Conservation (phyloP, 805 yeast genomes). For the Hanseniaspora vineae region DNA sequence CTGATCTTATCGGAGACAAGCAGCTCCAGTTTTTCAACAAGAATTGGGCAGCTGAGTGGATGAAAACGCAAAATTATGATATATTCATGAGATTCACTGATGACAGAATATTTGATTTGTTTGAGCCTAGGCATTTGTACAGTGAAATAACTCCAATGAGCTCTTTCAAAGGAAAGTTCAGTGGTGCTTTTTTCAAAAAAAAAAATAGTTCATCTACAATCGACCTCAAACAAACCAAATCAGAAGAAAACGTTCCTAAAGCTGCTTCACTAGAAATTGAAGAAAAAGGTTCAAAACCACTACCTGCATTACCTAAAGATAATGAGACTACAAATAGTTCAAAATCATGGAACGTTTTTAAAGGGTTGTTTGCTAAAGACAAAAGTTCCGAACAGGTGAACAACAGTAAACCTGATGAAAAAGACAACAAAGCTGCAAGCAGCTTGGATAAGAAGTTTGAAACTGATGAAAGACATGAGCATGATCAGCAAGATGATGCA, state of each 20-base stretch:
- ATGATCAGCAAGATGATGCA: background rate
- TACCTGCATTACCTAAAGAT: too few species aligned
- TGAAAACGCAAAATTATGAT: constrained; percentile 37
- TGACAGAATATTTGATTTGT: constrained; percentile 54
- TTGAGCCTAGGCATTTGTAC: constrained; percentile 33
- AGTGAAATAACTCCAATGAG: constrained; percentile 18
- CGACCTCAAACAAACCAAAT: background rate
- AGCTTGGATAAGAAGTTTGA: constrained; percentile 1
- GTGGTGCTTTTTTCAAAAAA: constrained; percentile 11
- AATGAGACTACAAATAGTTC: background rate
- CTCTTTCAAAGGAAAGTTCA: constrained; percentile 17
- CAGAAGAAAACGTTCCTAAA: background rate
- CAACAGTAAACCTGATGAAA: background rate
- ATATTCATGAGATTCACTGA: constrained; percentile 48
- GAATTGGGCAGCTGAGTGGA: constrained; percentile 41
- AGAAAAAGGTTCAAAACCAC: too few species aligned
- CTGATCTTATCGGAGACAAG: constrained; percentile 18
- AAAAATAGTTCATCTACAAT: constrained; percentile 17
- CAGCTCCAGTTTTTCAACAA: constrained; percentile 30
- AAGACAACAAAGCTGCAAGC: background rate
- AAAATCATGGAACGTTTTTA: background rate
- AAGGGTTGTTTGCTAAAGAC: background rate
- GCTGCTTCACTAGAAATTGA: too few species aligned
- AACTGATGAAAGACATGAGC: background rate
- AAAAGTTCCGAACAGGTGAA: background rate